Evolutionary conservation across 192 early-diverging fungal species (phyloP).

Genomic region (Gonapodya prolifera): DNA sequence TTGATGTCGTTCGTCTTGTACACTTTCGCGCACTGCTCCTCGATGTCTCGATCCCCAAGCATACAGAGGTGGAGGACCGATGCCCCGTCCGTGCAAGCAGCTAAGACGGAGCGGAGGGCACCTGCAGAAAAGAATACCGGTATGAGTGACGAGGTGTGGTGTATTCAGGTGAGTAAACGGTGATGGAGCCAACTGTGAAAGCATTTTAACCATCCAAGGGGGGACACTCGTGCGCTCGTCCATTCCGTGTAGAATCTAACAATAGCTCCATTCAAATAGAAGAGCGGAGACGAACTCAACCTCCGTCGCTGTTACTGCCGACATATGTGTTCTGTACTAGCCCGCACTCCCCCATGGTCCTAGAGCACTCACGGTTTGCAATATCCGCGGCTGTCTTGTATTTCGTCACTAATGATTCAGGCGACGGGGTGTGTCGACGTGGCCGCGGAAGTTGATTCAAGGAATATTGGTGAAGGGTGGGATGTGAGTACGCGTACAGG

Average conservation of each 20-base stretch:
- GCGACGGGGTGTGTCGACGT: too few relatives aligned
- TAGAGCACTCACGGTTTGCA: conserved; percentile 53
- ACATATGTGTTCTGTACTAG: too few relatives aligned
- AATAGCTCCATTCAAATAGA: not conserved
- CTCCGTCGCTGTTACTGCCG: too few relatives aligned
- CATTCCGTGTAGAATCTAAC: not conserved
- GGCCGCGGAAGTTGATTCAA: too few relatives aligned
- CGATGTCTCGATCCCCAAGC: conserved; percentile 74
- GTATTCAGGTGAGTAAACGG: conserved; percentile 6
- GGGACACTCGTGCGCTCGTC: not conserved
- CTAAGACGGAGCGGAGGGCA: conserved; percentile 56
- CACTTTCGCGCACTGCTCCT: conserved; percentile 61
- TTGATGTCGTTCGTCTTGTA: conserved; percentile 64
- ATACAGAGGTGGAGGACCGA: conserved; percentile 76
- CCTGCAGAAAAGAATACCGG: conserved; percentile 30
- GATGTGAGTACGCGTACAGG: too few relatives aligned
- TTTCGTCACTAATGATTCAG: conserved; percentile 45
- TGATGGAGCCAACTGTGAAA: conserved; percentile 4
- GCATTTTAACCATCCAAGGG: not conserved
- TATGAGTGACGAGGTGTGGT: conserved; percentile 16
- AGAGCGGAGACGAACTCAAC: too few relatives aligned
- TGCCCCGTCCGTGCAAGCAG: conserved; percentile 60
- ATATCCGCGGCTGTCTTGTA: conserved; percentile 87
- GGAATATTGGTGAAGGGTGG: too few relatives aligned
- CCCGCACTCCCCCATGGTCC: too few relatives aligned